Base-by-base conservation (phyloP, 2,329 filamentous ascomycete genomes). In the Acrocalymma vagum region DNA sequence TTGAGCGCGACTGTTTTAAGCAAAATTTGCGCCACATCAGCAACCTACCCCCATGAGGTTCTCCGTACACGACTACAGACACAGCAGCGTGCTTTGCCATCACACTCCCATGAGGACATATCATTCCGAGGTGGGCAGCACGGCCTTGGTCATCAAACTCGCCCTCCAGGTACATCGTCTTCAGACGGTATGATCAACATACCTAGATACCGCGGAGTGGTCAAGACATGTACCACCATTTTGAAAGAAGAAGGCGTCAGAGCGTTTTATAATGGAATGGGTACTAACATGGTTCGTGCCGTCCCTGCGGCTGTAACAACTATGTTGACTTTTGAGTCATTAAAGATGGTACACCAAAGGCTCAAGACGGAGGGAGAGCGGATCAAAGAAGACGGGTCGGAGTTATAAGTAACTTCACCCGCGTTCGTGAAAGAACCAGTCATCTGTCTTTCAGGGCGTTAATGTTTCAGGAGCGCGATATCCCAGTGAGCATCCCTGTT, bases 41-140 rank as follows among this genome's bases (percentile, higher is more conserved):
- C 92, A 7, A 99, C 94, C 13, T 99, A 99, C 67, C 94, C 94
- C 1, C 94, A 99, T 66, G 94, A 99, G 72, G 94, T 99, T 13
- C 86, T 99, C 35, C 85, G 94, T 29, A 99, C 94, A 33, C 81
- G 94, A 44, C 75, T 99, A 41, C 94, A 99, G 71, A 99, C 94
- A 2, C 94, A 99, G 68, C 86, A 94, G 62, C 82, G 91, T 47
- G 84, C 86, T 4, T 70, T 78, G 13, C 73, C 78, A 23, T 62
- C 70, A 29, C 52, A 65, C 18, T 69, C 71, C 11, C 64, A 71
- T 15, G 78, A 82, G 51, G 78, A 78, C 30, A 73, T 82, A 25
- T 65, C 77, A 3, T 79, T 78, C 55, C 62, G 62, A 45, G 68
- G 66, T 44, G 65, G 55, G 6, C 58, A 59, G 17, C 49, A 63